Conservation (phyloP, 148 eudicot genomes). For the Euryodendron excelsum region DNA sequence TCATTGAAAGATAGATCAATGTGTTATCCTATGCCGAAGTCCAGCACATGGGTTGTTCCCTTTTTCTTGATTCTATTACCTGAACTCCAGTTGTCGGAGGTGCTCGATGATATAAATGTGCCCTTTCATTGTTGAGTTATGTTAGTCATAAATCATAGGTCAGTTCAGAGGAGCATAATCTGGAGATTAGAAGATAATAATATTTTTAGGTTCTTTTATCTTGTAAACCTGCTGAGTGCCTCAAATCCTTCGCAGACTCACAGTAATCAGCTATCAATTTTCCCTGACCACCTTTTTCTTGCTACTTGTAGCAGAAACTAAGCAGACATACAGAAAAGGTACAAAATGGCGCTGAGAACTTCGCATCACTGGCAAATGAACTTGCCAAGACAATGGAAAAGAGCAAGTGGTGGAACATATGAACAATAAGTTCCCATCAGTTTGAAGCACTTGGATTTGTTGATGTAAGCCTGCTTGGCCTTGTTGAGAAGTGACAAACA, state of each 20-base stretch:
- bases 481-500: neutral
- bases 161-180: neutral
- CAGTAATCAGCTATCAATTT: neutral
- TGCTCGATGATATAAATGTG: neutral
- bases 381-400: constrained; percentile 80
- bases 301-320: constrained; percentile 51
- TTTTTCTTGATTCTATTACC: neutral
- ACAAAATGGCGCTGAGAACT: constrained; percentile 71
- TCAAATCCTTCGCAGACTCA: neutral
- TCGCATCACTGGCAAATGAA: constrained; percentile 76
- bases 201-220: neutral
- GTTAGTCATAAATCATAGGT: constrained; percentile 2
- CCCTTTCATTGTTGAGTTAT: neutral
- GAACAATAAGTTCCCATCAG: constrained; percentile 9
- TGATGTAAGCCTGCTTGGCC: neutral
- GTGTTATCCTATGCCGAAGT: neutral
- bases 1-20: neutral
- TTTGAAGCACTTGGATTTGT: neutral
- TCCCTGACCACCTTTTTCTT: neutral
- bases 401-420: constrained; percentile 91
- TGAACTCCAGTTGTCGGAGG: neutral
- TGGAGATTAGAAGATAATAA: neutral
- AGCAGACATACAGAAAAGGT: constrained; percentile 69
- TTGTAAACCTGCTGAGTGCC: neutral
- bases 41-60: too few relatives aligned